A percentile compares a stretch with the other conserved stretches of the same genome.
phyloP scores from a whole-genome alignment of 495 filamentous ascomycete species.

The Cladorrhinum samala region DNA sequence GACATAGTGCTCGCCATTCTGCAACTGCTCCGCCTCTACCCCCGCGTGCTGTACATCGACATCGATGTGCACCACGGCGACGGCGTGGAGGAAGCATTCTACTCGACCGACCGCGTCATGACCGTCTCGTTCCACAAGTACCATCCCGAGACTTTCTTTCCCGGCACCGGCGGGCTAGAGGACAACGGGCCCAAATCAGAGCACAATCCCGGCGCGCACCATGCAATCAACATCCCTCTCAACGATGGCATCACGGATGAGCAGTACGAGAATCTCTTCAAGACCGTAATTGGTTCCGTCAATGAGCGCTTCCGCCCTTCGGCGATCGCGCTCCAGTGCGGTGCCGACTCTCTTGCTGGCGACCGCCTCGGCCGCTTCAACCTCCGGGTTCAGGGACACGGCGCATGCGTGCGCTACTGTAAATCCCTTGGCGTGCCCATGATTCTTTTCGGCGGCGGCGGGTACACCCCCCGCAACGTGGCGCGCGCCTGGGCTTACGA shows the following conservation, averaged over 20 bases:
- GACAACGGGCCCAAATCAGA: conserved; percentile 79
- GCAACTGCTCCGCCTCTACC: conserved; percentile 88
- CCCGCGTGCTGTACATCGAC: conserved; percentile 93
- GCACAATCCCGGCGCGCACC: conserved; percentile 87
- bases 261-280: conserved; percentile 80
- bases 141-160: conserved; percentile 82
- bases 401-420: conserved; percentile 80
- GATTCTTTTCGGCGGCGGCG: conserved; percentile 87
- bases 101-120: conserved; percentile 97
- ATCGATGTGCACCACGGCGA: conserved; percentile 99
- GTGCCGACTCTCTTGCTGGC: conserved; percentile 89
- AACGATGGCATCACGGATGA: conserved; percentile 94
- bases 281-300: conserved; percentile 68
- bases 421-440: conserved; percentile 73
- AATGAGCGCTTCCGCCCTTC: conserved; percentile 71
- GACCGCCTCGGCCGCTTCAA: conserved; percentile 95
- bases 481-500: conserved; percentile 95
- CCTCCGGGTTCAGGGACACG: conserved; percentile 88
- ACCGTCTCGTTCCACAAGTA: conserved; percentile 98
- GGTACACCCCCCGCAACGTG: conserved; percentile 96
- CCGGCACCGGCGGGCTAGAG: conserved; percentile 86
- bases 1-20: conserved; percentile 97
- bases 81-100: conserved; percentile 96
- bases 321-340: conserved; percentile 93
- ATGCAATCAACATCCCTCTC: conserved; percentile 92